Evolutionary conservation across 257 asterid species (phyloP), one percentile per base, ranked within the genome.

Genomic region (Galeopsis tetrahit): DNA sequence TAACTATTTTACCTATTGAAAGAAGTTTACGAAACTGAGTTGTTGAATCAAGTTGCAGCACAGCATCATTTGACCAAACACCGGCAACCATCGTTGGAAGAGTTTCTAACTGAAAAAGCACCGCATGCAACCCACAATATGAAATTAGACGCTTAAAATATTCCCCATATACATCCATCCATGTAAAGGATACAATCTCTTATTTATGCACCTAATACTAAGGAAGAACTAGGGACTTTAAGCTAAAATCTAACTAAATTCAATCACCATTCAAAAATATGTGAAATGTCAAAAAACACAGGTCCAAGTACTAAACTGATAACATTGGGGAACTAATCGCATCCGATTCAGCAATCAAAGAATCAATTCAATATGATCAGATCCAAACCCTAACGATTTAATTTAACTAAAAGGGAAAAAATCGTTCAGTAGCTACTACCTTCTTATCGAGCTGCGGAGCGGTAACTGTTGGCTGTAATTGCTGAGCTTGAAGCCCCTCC

Each of bases 11-110:
- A 79, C 98, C 98, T 74, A 93, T 93, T 17, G 98, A 93, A 56
- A 93, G 98, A 75, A 93, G 89, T 85, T 93, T 93, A 58, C 98
- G 91, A 75, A 90, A 90, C 82, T 93, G 96, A 53, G 98, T 93
- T 35, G 97, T 90, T 67, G 88, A 88, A 78, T 93, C 98, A 10
- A 93, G 89, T 72, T 90, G 96, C 79, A 82, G 78, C 21, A 65
- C 77, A 66, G 78, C 80, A 67, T 93, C 98, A 74, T 73, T 82
- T 3, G 98, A 90, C 90, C 90, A 85, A 65, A 90, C 85, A 11
- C 95, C 97, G 69, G 87, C 84, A 28, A 90, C 83, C 93, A 93
- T 79, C 31, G 83, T 81, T 2, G 97, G 97, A 46, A 93, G 93
- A 82, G 82, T 88, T 81, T 93, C 98, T 63, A 90, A 75, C 97